These are phyloP conservation scores for Marasmius oreades DNA, from an alignment of 1,284 basidiomycete species.

Conservation along the genomic window DNA sequence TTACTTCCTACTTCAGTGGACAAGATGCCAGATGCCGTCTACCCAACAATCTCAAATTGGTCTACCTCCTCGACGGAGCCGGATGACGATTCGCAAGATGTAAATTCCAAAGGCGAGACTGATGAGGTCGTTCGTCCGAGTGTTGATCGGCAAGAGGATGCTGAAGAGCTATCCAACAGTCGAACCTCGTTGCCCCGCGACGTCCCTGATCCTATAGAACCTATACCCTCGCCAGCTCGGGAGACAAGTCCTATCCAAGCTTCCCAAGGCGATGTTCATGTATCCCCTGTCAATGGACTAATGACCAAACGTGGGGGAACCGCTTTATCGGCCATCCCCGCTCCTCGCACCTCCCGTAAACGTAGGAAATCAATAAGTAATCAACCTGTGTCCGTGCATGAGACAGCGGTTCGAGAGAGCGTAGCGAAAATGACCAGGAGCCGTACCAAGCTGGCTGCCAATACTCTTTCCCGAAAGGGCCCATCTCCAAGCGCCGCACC, in stretches of 20 bases:
- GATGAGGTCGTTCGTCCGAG: too few relatives aligned
- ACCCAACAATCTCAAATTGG: background rate
- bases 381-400: slow-evolving; percentile 10
- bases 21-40: background rate
- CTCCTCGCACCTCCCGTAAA: background rate
- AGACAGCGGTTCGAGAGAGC: slow-evolving; percentile 8
- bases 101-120: background rate
- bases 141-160: background rate
- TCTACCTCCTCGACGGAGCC: background rate
- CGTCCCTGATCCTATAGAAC: slow-evolving; percentile 11
- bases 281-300: background rate
- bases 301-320: background rate
- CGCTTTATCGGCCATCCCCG: background rate
- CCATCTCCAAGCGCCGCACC: background rate
- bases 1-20: background rate
- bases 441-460: slow-evolving; percentile 1
- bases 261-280: background rate
- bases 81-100: background rate
- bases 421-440: slow-evolving; percentile 11
- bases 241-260: slow-evolving; percentile 11
- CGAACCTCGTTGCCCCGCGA: background rate
- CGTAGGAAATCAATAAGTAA: background rate
- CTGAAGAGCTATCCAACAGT: background rate
- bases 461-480: background rate
- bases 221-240: background rate